A percentile compares a stretch with the other conserved stretches of the same genome.
Evolutionary conservation across 2,329 filamentous ascomycete species (phyloP).

Genomic region (Lecanicillium sp.): DNA sequence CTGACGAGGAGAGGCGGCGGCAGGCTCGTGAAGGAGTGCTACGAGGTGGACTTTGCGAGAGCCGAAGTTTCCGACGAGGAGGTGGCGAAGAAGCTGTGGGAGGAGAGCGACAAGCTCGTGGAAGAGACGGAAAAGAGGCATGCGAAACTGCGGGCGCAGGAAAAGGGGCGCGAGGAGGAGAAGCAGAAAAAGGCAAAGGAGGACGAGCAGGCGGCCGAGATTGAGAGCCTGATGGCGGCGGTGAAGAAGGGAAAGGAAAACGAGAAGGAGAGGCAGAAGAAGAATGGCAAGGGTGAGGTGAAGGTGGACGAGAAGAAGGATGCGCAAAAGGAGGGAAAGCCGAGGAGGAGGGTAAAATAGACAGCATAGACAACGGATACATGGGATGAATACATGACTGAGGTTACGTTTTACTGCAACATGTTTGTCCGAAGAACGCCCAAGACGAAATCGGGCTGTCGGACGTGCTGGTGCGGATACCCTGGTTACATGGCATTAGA

Average conservation of each 20-base stretch:
- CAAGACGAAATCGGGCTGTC: too few relatives aligned
- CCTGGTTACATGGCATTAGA: too few relatives aligned
- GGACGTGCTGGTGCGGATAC: too few relatives aligned
- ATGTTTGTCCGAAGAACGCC: too few relatives aligned
- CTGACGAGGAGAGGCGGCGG: conserved; percentile 58
- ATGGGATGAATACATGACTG: too few relatives aligned
- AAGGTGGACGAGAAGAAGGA: not conserved
- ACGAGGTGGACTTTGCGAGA: conserved; percentile 64
- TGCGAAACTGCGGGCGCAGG: conserved; percentile 43
- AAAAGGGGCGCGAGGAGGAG: conserved; percentile 26
- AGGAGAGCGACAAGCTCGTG: conserved; percentile 79
- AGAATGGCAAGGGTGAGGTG: not conserved
- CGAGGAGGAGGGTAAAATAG: conserved; percentile 7
- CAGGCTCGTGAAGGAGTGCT: conserved; percentile 80
- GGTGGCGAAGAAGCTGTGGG: conserved; percentile 80
- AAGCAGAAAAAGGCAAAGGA: conserved; percentile 31
- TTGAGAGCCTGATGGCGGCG: conserved; percentile 34
- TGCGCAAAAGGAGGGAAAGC: conserved; percentile 2
- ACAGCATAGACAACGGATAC: not conserved
- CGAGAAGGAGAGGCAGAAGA: conserved; percentile 19
- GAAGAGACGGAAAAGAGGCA: conserved; percentile 75
- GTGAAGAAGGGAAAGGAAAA: conserved; percentile 39
- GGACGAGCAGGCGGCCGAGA: conserved; percentile 26
- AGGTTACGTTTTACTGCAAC: too few relatives aligned
- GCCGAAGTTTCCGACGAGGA: conserved; percentile 72